A percentile compares a stretch with the other conserved stretches of the same genome.
These are phyloP conservation scores for Penicillium olsonii DNA, from an alignment of 2,329 filamentous ascomycete genomes.

Conservation along the genomic window DNA sequence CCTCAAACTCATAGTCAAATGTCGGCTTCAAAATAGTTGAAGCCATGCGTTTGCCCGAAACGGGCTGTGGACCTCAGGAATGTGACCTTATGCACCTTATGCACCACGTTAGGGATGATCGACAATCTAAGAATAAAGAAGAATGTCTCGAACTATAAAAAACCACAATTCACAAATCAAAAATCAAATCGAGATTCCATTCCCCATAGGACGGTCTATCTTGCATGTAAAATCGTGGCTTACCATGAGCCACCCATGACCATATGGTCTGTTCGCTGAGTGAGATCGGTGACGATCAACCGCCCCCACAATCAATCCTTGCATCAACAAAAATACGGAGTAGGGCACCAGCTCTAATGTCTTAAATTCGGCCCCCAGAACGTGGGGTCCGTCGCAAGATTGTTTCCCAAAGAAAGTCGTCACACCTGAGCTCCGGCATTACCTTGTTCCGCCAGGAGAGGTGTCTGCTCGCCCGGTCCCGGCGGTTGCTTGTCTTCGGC, in stretches of 20 bases:
- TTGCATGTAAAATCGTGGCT: conserved; percentile 1
- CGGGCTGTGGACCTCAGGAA: not conserved
- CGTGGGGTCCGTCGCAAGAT: not conserved
- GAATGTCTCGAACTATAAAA: not conserved
- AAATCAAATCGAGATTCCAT: not conserved
- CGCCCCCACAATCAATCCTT: conserved; percentile 12
- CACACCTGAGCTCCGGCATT: conserved; percentile 1
- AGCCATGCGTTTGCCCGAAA: not conserved
- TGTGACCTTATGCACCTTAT: not conserved
- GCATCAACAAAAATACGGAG: conserved; percentile 19
- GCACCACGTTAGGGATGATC: too few relatives aligned
- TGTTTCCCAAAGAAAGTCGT: not conserved
- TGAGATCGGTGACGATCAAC: not conserved
- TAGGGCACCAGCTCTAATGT: conserved; percentile 9
- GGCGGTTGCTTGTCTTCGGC: conserved; percentile 18
- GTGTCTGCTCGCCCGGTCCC: conserved; percentile 27
- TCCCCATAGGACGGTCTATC: conserved; percentile 1
- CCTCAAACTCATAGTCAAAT: too few relatives aligned
- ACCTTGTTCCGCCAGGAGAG: conserved; percentile 28
- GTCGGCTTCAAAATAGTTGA: too few relatives aligned
- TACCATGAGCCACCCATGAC: not conserved
- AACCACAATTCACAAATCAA: too few relatives aligned
- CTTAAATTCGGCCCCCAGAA: conserved; percentile 16
- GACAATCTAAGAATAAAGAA: not conserved
- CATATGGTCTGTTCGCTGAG: not conserved